These are phyloP conservation scores for Fraxinus sp. DNA, from an alignment of 305 asterid genomes.

Conservation along the genomic window DNA sequence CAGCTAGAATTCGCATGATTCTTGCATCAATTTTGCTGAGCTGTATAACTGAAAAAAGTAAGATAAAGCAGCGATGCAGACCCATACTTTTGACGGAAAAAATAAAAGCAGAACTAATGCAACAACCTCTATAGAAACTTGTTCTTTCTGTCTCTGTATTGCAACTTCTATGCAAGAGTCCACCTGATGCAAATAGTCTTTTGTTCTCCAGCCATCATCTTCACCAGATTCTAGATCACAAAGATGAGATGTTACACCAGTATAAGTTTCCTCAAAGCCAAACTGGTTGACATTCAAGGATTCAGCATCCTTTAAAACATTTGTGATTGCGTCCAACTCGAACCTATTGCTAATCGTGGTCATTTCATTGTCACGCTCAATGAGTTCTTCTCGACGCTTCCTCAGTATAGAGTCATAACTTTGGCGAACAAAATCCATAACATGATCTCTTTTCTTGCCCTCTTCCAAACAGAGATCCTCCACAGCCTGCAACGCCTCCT, in stretches of 20 bases:
- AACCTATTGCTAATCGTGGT: conserved; percentile 48
- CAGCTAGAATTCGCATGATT: conserved; percentile 62
- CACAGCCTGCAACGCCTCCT: conserved; percentile 79
- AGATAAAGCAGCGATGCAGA: conserved; percentile 29
- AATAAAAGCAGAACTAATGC: conserved; percentile 23
- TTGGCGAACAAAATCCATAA: conserved; percentile 44
- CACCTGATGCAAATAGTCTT: conserved; percentile 69
- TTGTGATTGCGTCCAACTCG: conserved; percentile 81
- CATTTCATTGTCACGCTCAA: conserved; percentile 51
- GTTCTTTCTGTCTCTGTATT: conserved; percentile 87
- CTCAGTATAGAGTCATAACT: conserved; percentile 74
- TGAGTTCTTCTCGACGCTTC: conserved; percentile 72
- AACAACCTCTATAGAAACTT: conserved; percentile 76
- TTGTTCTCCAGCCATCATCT: conserved; percentile 73
- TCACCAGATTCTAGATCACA: conserved; percentile 83
- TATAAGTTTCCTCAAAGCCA: conserved; percentile 72
- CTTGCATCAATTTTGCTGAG: conserved; percentile 83
- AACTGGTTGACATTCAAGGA: conserved; percentile 64
- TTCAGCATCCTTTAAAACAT: conserved; percentile 82
- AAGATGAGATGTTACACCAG: conserved; percentile 62
- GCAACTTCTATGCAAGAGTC: conserved; percentile 90
- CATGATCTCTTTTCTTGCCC: conserved; percentile 79
- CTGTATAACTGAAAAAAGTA: conserved; percentile 52
- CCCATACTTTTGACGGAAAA: conserved; percentile 17
- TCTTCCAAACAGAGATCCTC: conserved; percentile 82